phyloP scores from a whole-genome alignment of 1,284 basidiomycete genomes.

The Cutaneotrichosporon sp. region DNA sequence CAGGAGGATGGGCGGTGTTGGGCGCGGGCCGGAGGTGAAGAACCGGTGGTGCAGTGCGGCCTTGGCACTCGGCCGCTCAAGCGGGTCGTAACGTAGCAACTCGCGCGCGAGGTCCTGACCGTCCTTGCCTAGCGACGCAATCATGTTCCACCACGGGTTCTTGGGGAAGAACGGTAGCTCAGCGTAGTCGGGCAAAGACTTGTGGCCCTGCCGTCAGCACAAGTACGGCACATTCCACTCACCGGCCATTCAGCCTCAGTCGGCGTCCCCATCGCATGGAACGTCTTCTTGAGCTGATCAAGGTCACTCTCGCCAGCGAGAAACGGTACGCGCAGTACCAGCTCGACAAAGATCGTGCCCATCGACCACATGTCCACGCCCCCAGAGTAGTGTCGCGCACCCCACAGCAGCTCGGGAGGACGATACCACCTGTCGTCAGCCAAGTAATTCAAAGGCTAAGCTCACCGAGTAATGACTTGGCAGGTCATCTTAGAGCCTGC shows the following conservation, averaged over 20 bases:
- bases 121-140: conserved; percentile 83
- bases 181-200: conserved; percentile 81
- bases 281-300: conserved; percentile 92
- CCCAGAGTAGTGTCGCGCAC: conserved; percentile 92
- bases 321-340: conserved; percentile 68
- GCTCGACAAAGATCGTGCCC: conserved; percentile 98
- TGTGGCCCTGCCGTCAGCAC: conserved; percentile 63
- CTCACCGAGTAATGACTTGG: conserved; percentile 90
- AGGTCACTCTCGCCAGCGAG: conserved; percentile 96
- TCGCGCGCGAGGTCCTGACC: conserved; percentile 75
- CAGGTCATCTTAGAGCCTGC: conserved; percentile 94
- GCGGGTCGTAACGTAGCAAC: conserved; percentile 80
- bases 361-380: conserved; percentile 99
- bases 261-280: conserved; percentile 89
- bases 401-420: conserved; percentile 92
- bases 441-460: background rate
- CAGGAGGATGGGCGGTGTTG: conserved; percentile 38
- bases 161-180: conserved; percentile 73
- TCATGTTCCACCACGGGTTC: conserved; percentile 61
- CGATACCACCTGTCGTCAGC: conserved; percentile 78
- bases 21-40: conserved; percentile 39
- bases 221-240: conserved; percentile 26
- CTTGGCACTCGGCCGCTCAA: conserved; percentile 71
- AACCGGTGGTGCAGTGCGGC: conserved; percentile 51
- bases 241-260: conserved; percentile 97